Evolutionary conservation across 768 basidiomycete genomes (phyloP).

Genomic region (Epithele typhae): DNA sequence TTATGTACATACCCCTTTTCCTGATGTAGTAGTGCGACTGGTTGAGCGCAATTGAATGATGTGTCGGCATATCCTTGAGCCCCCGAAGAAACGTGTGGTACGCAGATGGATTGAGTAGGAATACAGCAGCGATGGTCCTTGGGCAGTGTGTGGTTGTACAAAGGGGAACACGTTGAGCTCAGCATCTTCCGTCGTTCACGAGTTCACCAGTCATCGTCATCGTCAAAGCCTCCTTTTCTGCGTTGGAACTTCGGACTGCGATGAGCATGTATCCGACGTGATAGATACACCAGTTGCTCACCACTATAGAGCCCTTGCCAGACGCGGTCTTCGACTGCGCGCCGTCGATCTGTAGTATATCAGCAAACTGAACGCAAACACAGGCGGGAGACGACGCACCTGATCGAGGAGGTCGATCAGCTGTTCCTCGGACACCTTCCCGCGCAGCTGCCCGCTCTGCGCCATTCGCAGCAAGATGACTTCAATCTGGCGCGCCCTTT

Average conservation of each 20-base stretch:
- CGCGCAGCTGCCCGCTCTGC: constrained; percentile 75
- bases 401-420: constrained; percentile 85
- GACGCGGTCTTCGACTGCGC: constrained; percentile 31
- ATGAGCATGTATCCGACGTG: background rate
- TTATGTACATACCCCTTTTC: too few species aligned
- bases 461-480: constrained; percentile 76
- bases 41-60: too few species aligned
- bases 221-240: constrained; percentile 31
- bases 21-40: too few species aligned
- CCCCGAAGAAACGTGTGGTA: too few species aligned
- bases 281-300: constrained; percentile 19
- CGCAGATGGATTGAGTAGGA: too few species aligned
- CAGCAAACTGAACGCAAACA: too few species aligned
- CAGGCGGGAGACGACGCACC: constrained; percentile 34
- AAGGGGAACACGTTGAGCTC: too few species aligned
- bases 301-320: constrained; percentile 39
- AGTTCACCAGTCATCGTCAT: constrained; percentile 28
- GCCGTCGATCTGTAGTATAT: constrained; percentile 36
- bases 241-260: constrained; percentile 26
- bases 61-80: too few species aligned
- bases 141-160: too few species aligned
- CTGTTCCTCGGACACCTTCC: constrained; percentile 72
- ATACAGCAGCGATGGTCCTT: too few species aligned
- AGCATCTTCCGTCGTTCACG: too few species aligned
- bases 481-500: constrained; percentile 78